These are phyloP conservation scores for Backusella parvicylindrica DNA, from an alignment of 192 early-diverging fungal species.

Conservation along the genomic window DNA sequence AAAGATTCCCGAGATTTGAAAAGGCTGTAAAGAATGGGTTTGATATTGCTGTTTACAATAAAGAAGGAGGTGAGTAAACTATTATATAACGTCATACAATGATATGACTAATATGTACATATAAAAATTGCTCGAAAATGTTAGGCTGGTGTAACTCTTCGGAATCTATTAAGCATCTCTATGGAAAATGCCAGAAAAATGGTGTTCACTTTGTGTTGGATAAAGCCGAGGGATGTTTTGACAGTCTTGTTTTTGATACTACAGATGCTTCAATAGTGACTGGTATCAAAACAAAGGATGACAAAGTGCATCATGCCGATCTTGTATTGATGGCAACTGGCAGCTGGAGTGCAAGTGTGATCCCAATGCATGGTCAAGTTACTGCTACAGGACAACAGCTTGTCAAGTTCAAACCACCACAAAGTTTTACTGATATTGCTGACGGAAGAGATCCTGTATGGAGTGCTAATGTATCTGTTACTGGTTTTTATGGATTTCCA, in stretches of 20 bases:
- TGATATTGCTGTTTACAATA: constrained; percentile 30
- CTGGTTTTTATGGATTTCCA: constrained; percentile 21
- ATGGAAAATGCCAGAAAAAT: constrained; percentile 24
- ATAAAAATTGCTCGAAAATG: neutral
- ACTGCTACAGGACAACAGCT: constrained; percentile 51
- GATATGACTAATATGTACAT: neutral
- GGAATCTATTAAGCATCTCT: constrained; percentile 23
- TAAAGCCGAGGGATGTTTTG: neutral
- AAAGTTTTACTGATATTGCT: neutral
- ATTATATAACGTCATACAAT: neutral
- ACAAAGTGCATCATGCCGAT: constrained; percentile 33
- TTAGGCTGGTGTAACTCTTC: constrained; percentile 35
- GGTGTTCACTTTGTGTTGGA: constrained; percentile 19
- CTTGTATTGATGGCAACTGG: constrained; percentile 46
- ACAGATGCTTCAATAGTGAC: neutral
- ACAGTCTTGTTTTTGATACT: neutral
- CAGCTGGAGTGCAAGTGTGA: constrained; percentile 43
- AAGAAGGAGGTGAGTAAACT: constrained; percentile 19
- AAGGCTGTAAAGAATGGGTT: constrained; percentile 18
- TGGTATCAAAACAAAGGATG: constrained; percentile 43
- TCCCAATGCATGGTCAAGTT: constrained; percentile 38
- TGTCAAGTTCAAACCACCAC: constrained; percentile 40
- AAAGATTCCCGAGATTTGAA: constrained; percentile 26
- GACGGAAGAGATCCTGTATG: constrained; percentile 42
- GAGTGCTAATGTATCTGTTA: constrained; percentile 45